phyloP scores from a whole-genome alignment of 2,329 filamentous ascomycete genomes.

The Neonectria punicea region DNA sequence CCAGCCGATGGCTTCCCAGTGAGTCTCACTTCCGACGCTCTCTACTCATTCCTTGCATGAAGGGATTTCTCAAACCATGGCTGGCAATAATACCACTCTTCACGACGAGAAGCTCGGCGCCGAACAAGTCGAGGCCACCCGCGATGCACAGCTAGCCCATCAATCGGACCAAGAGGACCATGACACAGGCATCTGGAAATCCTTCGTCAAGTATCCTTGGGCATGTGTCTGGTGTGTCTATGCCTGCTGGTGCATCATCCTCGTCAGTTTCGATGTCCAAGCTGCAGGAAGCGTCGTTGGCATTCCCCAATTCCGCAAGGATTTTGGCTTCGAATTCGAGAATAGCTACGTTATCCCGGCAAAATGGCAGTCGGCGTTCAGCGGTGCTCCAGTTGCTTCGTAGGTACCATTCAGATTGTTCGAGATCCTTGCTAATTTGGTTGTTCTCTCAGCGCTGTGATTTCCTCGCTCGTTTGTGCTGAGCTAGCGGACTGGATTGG shows the following conservation, averaged over 20 bases:
- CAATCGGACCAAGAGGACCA: constrained; percentile 28
- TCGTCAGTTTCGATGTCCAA: constrained; percentile 9
- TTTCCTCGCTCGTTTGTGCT: constrained; percentile 21
- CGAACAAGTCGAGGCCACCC: constrained; percentile 19
- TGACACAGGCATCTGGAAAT: constrained; percentile 22
- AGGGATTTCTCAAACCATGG: not conserved
- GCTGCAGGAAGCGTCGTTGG: constrained; percentile 15
- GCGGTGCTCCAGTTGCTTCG: constrained; percentile 10
- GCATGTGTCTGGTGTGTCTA: constrained; percentile 18
- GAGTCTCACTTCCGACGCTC: not conserved
- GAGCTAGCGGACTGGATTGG: constrained; percentile 28
- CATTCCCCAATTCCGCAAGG: constrained; percentile 18
- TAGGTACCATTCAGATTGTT: not conserved
- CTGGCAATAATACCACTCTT: not conserved
- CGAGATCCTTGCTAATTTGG: not conserved
- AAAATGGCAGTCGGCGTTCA: constrained; percentile 16
- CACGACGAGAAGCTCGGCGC: constrained; percentile 2
- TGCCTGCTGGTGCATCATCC: constrained; percentile 5
- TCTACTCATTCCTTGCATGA: not conserved
- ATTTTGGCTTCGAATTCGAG: not conserved
- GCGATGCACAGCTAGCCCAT: constrained; percentile 20
- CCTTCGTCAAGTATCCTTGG: constrained; percentile 17
- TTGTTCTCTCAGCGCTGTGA: constrained; percentile 2
- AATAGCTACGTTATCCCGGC: constrained; percentile 8
- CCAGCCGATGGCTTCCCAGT: not conserved